Evolutionary conservation across 108 stramenopile genomes (phyloP), one percentile per base, ranked within the genome.

Genomic region (Hondaea fermentalgiana): DNA sequence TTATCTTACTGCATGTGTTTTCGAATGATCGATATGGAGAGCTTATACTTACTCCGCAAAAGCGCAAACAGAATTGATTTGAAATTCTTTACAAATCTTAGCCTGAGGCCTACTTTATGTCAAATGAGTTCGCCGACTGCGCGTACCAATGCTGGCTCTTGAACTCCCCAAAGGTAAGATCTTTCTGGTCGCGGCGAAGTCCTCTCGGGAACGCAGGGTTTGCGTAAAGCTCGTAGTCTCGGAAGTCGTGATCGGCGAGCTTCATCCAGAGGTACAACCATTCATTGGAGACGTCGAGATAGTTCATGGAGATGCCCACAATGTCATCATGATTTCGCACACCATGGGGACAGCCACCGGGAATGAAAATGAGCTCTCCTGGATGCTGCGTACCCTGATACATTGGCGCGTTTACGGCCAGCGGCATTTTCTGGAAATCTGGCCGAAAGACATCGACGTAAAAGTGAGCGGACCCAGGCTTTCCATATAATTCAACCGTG

Each of bases 251-350:
- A 53, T 83, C 76, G 25, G 28, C 51, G 6, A 83, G 45, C 49
- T 83, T 47, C 76, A 53, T 83, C 76, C 76, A 83, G 76, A 83
- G 76, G 28, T 83, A 83, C 10, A 83, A 45, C 76, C 76, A 83
- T 83, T 83, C 76, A 47, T 89, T 89, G 21, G 88, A 89, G 2
- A 28, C 88, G 44, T 89, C 88, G 21, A 89, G 35, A 43, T 72
- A 89, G 19, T 89, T 89, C 72, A 60, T 55, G 19, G 88, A 71
- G 57, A 89, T n/a, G 57, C 72, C 88, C 21, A 89, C 58, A 42
- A 60, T 89, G 29, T 28, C 72, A 72, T 28, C 76, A 19, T 21
- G 69, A 43, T 89, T 89, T 19, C 25, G 59, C 4, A 89, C 88
- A 23, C 55, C 44, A 72, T 89, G 88, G n/a, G 88, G 88, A 8